A percentile compares a stretch with the other conserved stretches of the same genome.
These are phyloP conservation scores for Cystofilobasidium ferigula DNA, from an alignment of 768 basidiomycete species.

Conservation along the genomic window DNA sequence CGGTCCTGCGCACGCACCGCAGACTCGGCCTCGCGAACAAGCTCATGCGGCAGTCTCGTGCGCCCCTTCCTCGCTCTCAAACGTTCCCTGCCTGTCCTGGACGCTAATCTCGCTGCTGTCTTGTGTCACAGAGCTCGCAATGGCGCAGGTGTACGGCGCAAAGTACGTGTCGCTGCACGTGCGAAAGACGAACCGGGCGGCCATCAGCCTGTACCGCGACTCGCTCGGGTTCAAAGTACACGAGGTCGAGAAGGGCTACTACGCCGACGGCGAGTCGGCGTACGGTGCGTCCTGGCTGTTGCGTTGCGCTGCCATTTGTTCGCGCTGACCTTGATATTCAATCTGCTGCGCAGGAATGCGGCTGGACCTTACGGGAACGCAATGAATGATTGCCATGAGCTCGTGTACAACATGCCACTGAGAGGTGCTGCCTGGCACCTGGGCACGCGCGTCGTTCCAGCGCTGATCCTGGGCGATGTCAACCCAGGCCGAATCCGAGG, in stretches of 20 bases:
- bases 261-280: conserved; percentile 40
- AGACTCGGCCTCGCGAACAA: conserved; percentile 88
- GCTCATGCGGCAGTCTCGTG: conserved; percentile 85
- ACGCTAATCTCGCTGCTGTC: neutral
- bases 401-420: no score
- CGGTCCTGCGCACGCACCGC: conserved; percentile 77
- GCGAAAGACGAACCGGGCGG: conserved; percentile 86
- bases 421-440: no score
- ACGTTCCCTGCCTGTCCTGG: no score
- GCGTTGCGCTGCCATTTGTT: neutral
- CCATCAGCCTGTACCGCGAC: conserved; percentile 75
- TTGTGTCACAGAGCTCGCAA: conserved; percentile 61
- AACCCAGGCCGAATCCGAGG: no score
- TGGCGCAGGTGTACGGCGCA: conserved; percentile 77
- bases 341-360: no score
- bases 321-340: no score
- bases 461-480: no score
- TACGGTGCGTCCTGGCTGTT: neutral
- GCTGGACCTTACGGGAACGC: no score
- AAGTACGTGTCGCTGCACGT: conserved; percentile 80
- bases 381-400: no score
- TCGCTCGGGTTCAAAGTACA: conserved; percentile 80
- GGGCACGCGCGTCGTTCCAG: no score
- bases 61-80: conserved; percentile 33
- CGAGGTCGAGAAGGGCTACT: conserved; percentile 78